Evolutionary conservation across 2,329 filamentous ascomycete species (phyloP).

Genomic region (Metarhizium anisopliae): DNA sequence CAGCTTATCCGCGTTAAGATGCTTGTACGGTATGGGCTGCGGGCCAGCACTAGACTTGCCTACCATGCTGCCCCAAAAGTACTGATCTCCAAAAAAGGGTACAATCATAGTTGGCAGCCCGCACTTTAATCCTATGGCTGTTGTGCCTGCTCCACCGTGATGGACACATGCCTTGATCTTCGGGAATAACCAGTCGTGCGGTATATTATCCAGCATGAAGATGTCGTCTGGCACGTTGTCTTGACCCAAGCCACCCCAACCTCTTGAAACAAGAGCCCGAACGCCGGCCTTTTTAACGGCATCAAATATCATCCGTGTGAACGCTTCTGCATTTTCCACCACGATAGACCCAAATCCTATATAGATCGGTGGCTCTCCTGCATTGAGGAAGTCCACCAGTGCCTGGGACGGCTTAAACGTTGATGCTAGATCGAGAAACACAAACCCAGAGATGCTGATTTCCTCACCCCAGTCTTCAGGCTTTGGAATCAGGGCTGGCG

Average conservation of each 20-base stretch:
- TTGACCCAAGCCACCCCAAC: conserved; percentile 63
- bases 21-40: conserved; percentile 58
- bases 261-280: conserved; percentile 63
- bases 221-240: conserved; percentile 50
- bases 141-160: conserved; percentile 71
- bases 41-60: conserved; percentile 55
- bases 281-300: conserved; percentile 58
- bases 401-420: conserved; percentile 48
- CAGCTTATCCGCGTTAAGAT: conserved; percentile 52
- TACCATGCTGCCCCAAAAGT: conserved; percentile 69
- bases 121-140: conserved; percentile 63
- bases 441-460: conserved; percentile 69
- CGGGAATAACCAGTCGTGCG: conserved; percentile 71
- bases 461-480: conserved; percentile 59
- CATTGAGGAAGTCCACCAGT: conserved; percentile 45
- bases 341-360: conserved; percentile 68
- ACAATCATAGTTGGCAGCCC: conserved; percentile 67
- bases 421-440: conserved; percentile 63
- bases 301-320: conserved; percentile 64
- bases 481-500: conserved; percentile 56
- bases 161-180: conserved; percentile 58
- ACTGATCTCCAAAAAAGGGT: conserved; percentile 72
- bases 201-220: conserved; percentile 64
- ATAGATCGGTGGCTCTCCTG: conserved; percentile 58
- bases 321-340: conserved; percentile 59